Conservation (phyloP, 768 basidiomycete genomes). For the Epithele typhae region DNA sequence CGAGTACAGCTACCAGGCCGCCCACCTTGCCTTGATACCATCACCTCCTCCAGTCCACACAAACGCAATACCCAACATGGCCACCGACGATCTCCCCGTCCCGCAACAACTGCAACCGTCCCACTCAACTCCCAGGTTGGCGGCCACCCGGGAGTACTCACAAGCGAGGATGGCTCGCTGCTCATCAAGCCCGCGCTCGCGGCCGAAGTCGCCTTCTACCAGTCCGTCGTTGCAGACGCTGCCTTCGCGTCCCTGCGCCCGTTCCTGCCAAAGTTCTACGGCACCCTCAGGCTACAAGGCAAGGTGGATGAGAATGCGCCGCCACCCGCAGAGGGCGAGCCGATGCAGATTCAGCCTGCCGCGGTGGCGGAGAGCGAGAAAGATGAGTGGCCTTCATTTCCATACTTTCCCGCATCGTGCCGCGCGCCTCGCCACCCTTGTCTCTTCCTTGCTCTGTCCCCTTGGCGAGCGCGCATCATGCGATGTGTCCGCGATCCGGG, state of each 20-base stretch:
- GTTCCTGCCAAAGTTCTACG: slow-evolving; percentile 75
- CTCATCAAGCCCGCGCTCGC: slow-evolving; percentile 73
- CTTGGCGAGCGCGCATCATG: no score
- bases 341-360: slow-evolving; percentile 18
- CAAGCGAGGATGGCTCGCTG: slow-evolving; percentile 70
- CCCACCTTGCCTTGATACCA: slow-evolving; percentile 9
- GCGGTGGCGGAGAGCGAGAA: slow-evolving; percentile 28
- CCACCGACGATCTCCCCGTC: neutral
- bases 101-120: no score
- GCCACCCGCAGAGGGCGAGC: slow-evolving; percentile 7
- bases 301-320: slow-evolving; percentile 37
- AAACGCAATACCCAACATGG: neutral
- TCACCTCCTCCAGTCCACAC: slow-evolving; percentile 4
- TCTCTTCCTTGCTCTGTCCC: no score
- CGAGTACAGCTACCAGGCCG: neutral
- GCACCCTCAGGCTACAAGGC: slow-evolving; percentile 73
- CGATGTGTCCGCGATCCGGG: no score
- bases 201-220: slow-evolving; percentile 71
- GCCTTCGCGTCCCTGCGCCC: slow-evolving; percentile 41
- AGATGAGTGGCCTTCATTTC: slow-evolving; percentile 37
- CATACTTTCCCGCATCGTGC: no score
- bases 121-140: slow-evolving; percentile 67
- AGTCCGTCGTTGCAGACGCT: slow-evolving; percentile 39
- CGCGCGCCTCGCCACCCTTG: no score
- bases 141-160: slow-evolving; percentile 72